Base-by-base conservation (phyloP, 495 filamentous ascomycete species). In the Daldinia loculata region DNA sequence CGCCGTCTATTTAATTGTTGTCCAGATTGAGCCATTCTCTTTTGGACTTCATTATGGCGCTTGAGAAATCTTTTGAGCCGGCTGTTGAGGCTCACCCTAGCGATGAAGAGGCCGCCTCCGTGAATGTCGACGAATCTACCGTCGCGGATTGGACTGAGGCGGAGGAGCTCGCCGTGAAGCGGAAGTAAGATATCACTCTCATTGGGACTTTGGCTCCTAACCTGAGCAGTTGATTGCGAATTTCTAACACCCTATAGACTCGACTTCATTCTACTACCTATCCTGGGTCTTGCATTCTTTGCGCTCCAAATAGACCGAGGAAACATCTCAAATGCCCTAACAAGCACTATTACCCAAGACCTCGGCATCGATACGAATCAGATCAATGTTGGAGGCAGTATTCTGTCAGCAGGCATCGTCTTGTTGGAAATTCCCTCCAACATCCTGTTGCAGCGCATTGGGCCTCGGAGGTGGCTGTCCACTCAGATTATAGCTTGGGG, bases 401-500 rank as follows among this genome's bases (percentile, higher is more conserved):
- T 90, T 32, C 76, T 89, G 0, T 86, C 84, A 0, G 81, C 83
- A 6, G 86, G 87, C 0, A 87, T 89, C 17, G 86, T 89, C 1
- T 69, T 89, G 14, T 80, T 85, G 0, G 88, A 89, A 62, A 86
- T 90, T 11, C 86, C 86, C 0, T 86, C 83, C 26, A 89, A 89
- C 63, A 78, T 88, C 0, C 75, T 89, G 6, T 72, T 89, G 17
- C 86, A 89, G 62, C 77, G 82, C 0, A 67, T 89, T 32, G 88
- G 87, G 8, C 86, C 88, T 0, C 78, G 78, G 5, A 64, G 75
- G 1, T 90, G 88, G 88, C 76, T 90, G 2, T 84, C 85, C 0
- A 74, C 61, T 0, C 87, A 90, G 72, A 80, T 89, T 7, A 74
- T 89, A 24, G 86, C 84, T n/a, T 89, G 85, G 82, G 87, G 87